phyloP scores from a whole-genome alignment of 768 basidiomycete species.

The Pisolithus orientalis region DNA sequence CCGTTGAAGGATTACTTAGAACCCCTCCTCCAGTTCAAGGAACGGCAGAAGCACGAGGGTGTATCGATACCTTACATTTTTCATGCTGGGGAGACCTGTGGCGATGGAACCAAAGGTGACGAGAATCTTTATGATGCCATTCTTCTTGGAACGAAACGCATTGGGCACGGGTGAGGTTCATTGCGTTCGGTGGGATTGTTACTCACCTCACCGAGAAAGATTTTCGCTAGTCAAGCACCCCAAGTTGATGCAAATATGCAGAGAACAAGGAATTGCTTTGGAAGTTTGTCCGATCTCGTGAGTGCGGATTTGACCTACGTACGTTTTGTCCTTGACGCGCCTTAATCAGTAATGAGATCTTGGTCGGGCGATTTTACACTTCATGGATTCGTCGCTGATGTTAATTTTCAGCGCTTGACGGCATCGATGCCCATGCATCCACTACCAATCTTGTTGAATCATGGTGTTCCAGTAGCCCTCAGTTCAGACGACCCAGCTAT shows the following conservation, averaged over 20 bases:
- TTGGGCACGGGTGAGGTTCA: constrained; percentile 64
- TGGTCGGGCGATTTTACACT: constrained; percentile 36
- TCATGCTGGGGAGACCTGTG: constrained; percentile 77
- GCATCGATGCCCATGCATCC: constrained; percentile 80
- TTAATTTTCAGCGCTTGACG: constrained; percentile 49
- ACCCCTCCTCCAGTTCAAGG: constrained; percentile 52
- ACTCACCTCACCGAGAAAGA: constrained; percentile 25
- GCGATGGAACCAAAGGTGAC: constrained; percentile 68
- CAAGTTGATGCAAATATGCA: constrained; percentile 60
- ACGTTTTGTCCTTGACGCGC: not conserved
- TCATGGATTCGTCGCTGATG: not conserved
- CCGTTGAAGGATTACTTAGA: constrained; percentile 61
- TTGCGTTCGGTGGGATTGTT: not conserved
- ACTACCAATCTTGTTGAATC: constrained; percentile 61
- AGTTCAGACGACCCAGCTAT: constrained; percentile 72
- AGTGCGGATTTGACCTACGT: constrained; percentile 20
- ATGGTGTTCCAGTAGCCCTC: constrained; percentile 66
- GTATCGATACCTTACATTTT: constrained; percentile 67
- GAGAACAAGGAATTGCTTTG: constrained; percentile 54
- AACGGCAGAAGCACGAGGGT: constrained; percentile 48
- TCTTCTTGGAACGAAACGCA: constrained; percentile 69
- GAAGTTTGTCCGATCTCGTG: constrained; percentile 83
- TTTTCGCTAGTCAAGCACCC: constrained; percentile 78
- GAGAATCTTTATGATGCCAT: constrained; percentile 75
- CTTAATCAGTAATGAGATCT: constrained; percentile 56